Base-by-base conservation (phyloP, 345 rosid genomes). In the Euphorbia peplus region DNA sequence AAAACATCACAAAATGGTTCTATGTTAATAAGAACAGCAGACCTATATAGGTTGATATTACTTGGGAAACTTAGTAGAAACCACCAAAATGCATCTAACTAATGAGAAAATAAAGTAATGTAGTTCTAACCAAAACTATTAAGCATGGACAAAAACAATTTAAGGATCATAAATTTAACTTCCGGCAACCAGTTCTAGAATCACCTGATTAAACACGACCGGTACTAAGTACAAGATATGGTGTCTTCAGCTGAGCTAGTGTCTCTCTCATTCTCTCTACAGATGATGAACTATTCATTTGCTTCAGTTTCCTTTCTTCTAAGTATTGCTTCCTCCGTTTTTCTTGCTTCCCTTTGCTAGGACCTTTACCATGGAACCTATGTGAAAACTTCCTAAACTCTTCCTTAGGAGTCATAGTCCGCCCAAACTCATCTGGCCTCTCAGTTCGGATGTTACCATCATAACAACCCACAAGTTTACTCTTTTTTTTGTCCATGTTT, bases 401-500 rank as follows among this genome's bases (percentile, higher is more conserved):
- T 78, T 95, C 99, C 77, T 92, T 92, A 10, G 97, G 98, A 61
- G 99, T 95, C 67, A 95, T 54, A 15, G 82, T 85, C 82, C 97
- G 84, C 53, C 99, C 99, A 86, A 90, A 95, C 76, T 95, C 98
- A 78, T 95, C 99, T 10, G 83, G 82, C 80, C 99, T 87, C 74
- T 92, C 99, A 66, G 90, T 90, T 39, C 87, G 87, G 63, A 95
- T 76, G 73, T 95, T 93, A 32, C 3, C 50, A 16, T 29, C 86
- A 48, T 93, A 41, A 81, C 71, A 8, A 95, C 82, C 67, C 98
- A 90, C 86, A 70, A 95, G 97, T 85, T 95, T 95, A 83, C 98
- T 90, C 83, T 88, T 95, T 78, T 91, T 95, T 83, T 90, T 95
- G 86, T 95, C 99, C 98, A 92, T 95, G 83, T 92, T 95, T 70